Conservation (phyloP, 495 filamentous ascomycete species). For the Hapsidospora chrysogenum region DNA sequence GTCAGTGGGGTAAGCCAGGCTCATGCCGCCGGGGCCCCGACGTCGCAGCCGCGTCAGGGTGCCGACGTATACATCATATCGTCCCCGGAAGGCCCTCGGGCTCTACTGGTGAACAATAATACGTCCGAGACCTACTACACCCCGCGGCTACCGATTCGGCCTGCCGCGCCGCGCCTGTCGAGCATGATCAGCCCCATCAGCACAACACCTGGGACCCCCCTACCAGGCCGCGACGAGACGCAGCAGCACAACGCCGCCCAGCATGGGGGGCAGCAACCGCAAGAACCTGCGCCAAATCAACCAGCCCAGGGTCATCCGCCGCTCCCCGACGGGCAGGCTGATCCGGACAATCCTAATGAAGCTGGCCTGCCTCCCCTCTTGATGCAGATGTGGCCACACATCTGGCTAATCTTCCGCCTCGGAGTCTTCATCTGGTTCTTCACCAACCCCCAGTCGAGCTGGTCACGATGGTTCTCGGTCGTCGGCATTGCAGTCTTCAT, state of each 20-base stretch:
- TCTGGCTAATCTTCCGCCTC: constrained; percentile 69
- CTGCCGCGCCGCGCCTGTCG: not conserved
- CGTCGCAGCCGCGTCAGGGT: constrained; percentile 5
- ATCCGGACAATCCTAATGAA: constrained; percentile 16
- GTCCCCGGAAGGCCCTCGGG: constrained; percentile 42
- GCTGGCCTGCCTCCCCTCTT: constrained; percentile 27
- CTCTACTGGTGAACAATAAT: constrained; percentile 31
- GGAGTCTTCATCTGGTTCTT: constrained; percentile 68
- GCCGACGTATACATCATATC: constrained; percentile 41
- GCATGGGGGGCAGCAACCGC: constrained; percentile 10
- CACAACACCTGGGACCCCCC: too few species aligned
- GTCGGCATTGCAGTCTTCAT: constrained; percentile 38
- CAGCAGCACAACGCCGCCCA: constrained; percentile 3
- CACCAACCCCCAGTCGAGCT: constrained; percentile 49
- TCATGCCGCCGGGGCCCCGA: not conserved
- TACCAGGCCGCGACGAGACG: not conserved
- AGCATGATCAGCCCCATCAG: not conserved
- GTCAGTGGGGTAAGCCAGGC: constrained; percentile 7
- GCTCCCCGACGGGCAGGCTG: not conserved
- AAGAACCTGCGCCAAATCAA: constrained; percentile 2
- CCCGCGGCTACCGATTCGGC: constrained; percentile 8
- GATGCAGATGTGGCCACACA: constrained; percentile 34
- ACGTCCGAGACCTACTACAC: constrained; percentile 26
- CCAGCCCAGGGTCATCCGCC: constrained; percentile 6
- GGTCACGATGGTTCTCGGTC: constrained; percentile 51